Evolutionary conservation across 176 grass and related monocot genomes (phyloP), one percentile per base, ranked within the genome.

Genomic region (Miscanthus lutarioriparius): DNA sequence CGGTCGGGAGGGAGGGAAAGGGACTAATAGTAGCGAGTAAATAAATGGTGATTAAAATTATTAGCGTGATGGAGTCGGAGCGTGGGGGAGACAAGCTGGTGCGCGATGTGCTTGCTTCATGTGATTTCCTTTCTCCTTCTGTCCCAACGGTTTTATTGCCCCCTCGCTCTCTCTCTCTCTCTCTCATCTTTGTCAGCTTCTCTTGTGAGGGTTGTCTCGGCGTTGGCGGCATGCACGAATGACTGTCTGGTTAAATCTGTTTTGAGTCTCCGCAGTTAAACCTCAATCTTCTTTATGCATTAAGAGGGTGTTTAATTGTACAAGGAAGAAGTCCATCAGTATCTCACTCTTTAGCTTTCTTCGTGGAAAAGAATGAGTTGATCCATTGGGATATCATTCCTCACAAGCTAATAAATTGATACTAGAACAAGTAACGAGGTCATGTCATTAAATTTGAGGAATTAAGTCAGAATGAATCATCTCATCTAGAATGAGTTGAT

Each of bases 1-100:
- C 64, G 69, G n/a, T 30, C 33, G 74, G 35, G 64, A 74, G 67
- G 25, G 81, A 84, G 53, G 22, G 75, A 12, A 51, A 74, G 67
- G 33, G 81, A 88, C 79, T 84, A 88, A 79, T 79, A 70, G 48
- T 79, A 70, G 48, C 28, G 30, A 67, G 81, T 73, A 79, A 74
- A 80, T 59, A 80, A 89, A 84, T 72, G 75, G 32, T 23, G 53
- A 70, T 81, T 81, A 81, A 70, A 81, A 36, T 36, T 36, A 59
- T 23, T 59, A 70, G 47, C 30, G 47, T 20, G 65, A 39, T 25
- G 64, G 30, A 17, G 43, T 53, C 5, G 64, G 8, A 7, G 36
- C 6, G 26, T 8, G 36, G 22, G n/a, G 22, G 43, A 47, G 32
- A 67, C 61, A 64, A 64, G 59, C 59, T 64, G 61, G 61, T 28